Conservation (phyloP, 768 basidiomycete genomes). For the Trametes coccinea region DNA sequence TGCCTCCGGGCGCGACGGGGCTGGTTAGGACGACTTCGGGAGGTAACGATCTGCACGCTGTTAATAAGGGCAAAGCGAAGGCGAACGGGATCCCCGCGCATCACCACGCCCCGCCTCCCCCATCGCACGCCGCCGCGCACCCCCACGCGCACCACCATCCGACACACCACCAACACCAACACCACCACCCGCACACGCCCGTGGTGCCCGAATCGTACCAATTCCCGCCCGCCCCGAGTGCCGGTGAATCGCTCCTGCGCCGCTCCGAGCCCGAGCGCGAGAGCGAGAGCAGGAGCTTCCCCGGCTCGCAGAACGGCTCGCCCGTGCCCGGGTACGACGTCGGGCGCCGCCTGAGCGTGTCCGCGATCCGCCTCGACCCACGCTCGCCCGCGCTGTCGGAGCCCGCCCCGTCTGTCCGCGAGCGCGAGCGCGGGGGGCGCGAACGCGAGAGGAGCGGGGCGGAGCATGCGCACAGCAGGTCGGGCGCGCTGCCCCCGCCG, state of each 20-base stretch:
- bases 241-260: constrained; percentile 9
- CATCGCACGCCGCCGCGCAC: not conserved
- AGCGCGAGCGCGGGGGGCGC: not conserved
- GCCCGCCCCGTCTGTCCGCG: not conserved
- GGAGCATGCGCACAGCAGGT: not conserved
- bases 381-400: constrained; percentile 16
- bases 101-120: not conserved
- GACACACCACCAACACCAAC: too few relatives aligned
- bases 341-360: constrained; percentile 48
- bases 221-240: constrained; percentile 24
- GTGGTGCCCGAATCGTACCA: constrained; percentile 26
- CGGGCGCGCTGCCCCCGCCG: constrained; percentile 11
- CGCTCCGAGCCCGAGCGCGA: constrained; percentile 31
- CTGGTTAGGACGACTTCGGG: not conserved
- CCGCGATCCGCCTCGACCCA: constrained; percentile 52
- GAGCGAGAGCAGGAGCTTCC: constrained; percentile 38
- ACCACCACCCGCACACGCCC: too few relatives aligned
- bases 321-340: constrained; percentile 49
- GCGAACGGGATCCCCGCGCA: constrained; percentile 23
- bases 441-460: not conserved
- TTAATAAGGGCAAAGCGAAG: constrained; percentile 22
- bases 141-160: too few relatives aligned
- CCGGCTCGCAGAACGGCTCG: constrained; percentile 44
- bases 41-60: not conserved
- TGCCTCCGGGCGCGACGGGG: not conserved